Evolutionary conservation across 2,329 filamentous ascomycete species (phyloP).

Genomic region (Sphaerulina musiva): DNA sequence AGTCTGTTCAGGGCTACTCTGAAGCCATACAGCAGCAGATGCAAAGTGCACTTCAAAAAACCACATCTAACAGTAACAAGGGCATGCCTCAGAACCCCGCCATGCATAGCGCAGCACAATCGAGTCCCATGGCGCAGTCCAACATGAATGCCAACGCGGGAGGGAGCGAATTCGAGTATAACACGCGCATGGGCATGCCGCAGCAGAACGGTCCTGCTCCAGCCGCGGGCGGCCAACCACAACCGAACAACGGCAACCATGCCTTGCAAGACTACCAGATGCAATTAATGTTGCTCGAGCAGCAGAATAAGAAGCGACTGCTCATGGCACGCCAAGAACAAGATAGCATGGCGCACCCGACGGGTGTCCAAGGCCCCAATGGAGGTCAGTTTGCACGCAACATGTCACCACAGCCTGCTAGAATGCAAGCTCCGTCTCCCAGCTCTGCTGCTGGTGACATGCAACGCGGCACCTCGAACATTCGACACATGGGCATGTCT

Average conservation of each 20-base stretch:
- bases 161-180: conserved; percentile 33
- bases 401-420: conserved; percentile 59
- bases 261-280: conserved; percentile 83
- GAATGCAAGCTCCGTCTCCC: conserved; percentile 65
- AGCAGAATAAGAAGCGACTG: conserved; percentile 79
- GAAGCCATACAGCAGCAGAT: conserved; percentile 78
- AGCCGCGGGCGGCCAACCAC: conserved; percentile 27
- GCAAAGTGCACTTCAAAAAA: conserved; percentile 65
- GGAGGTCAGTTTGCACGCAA: conserved; percentile 46
- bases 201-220: conserved; percentile 23
- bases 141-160: conserved; percentile 62
- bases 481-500: conserved; percentile 62
- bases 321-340: conserved; percentile 79
- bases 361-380: conserved; percentile 34
- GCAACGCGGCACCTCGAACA: conserved; percentile 63
- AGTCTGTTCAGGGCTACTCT: conserved; percentile 82
- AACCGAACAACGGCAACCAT: conserved; percentile 59
- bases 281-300: conserved; percentile 79
- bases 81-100: conserved; percentile 54
- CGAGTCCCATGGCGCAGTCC: conserved; percentile 30
- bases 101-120: conserved; percentile 42
- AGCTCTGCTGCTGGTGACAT: conserved; percentile 55
- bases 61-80: conserved; percentile 61
- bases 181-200: conserved; percentile 29
- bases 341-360: conserved; percentile 55